A percentile compares a stretch with the other conserved stretches of the same genome.
phyloP scores from a whole-genome alignment of 306 rosid species.

The Quercus aquifolioides region DNA sequence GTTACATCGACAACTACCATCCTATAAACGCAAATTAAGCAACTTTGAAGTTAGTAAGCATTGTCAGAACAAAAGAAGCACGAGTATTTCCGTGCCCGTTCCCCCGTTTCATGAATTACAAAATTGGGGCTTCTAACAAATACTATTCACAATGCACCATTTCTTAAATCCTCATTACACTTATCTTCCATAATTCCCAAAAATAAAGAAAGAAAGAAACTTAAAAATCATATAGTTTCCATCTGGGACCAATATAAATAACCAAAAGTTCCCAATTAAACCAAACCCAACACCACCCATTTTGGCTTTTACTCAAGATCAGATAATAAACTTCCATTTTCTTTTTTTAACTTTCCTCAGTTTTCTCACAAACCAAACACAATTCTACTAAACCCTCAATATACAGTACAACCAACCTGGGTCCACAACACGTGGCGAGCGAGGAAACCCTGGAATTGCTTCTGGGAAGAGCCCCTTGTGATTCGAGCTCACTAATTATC shows the following conservation, averaged over 20 bases:
- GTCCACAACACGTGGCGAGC: conserved; percentile 98
- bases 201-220: not conserved
- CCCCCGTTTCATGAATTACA: too few relatives aligned
- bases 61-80: too few relatives aligned
- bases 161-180: not conserved
- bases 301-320: not conserved
- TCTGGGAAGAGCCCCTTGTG: conserved; percentile 97
- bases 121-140: too few relatives aligned
- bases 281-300: not conserved
- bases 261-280: not conserved
- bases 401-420: conserved; percentile 59
- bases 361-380: conserved; percentile 12
- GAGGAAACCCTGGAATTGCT: conserved; percentile 99
- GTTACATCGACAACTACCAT: not conserved
- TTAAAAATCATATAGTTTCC: not conserved
- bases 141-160: not conserved
- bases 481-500: conserved; percentile 95
- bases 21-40: not conserved
- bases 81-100: too few relatives aligned
- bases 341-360: not conserved
- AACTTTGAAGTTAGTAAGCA: not conserved
- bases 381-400: not conserved
- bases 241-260: not conserved
- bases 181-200: not conserved
- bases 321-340: not conserved